A percentile compares a stretch with the other conserved stretches of the same genome.
phyloP scores from a whole-genome alignment of 495 filamentous ascomycete genomes.

The Aspergillus steynii region DNA sequence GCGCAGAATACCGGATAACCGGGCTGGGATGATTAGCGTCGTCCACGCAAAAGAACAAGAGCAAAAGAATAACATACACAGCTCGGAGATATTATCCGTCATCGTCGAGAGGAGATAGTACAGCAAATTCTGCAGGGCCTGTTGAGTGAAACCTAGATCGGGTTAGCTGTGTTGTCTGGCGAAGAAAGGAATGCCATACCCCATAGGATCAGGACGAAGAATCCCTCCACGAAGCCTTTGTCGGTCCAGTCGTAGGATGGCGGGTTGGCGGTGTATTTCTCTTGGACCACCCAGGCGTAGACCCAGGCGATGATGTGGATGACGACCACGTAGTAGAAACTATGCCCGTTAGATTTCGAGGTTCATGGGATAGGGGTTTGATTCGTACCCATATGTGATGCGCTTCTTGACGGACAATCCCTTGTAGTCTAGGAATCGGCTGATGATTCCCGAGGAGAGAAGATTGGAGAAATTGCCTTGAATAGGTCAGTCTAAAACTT shows the following conservation, averaged over 20 bases:
- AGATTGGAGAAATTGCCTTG: constrained; percentile 34
- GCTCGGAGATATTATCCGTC: constrained; percentile 55
- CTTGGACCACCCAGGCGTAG: constrained; percentile 52
- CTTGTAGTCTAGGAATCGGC: constrained; percentile 44
- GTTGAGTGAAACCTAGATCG: constrained; percentile 38
- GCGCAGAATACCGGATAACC: constrained; percentile 57
- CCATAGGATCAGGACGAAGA: constrained; percentile 51
- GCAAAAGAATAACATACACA: constrained; percentile 34
- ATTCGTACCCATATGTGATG: constrained; percentile 34
- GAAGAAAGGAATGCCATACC: constrained; percentile 15
- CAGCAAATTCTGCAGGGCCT: constrained; percentile 50
- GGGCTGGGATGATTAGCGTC: constrained; percentile 34
- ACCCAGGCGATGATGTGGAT: constrained; percentile 46
- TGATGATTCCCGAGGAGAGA: constrained; percentile 39
- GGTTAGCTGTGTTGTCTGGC: neutral
- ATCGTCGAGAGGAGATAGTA: constrained; percentile 63
- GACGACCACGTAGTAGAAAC: constrained; percentile 45
- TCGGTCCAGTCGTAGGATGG: constrained; percentile 45
- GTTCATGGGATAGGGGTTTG: neutral
- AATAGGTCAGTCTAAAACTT: neutral
- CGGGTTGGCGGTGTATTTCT: constrained; percentile 43
- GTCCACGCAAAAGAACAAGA: constrained; percentile 8
- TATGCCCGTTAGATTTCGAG: constrained; percentile 6
- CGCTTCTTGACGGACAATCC: constrained; percentile 37
- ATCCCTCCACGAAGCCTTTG: constrained; percentile 43